A percentile compares a stretch with the other conserved stretches of the same genome.
These are phyloP conservation scores for Nemania serpens DNA, from an alignment of 2,329 filamentous ascomycete genomes.

Conservation along the genomic window DNA sequence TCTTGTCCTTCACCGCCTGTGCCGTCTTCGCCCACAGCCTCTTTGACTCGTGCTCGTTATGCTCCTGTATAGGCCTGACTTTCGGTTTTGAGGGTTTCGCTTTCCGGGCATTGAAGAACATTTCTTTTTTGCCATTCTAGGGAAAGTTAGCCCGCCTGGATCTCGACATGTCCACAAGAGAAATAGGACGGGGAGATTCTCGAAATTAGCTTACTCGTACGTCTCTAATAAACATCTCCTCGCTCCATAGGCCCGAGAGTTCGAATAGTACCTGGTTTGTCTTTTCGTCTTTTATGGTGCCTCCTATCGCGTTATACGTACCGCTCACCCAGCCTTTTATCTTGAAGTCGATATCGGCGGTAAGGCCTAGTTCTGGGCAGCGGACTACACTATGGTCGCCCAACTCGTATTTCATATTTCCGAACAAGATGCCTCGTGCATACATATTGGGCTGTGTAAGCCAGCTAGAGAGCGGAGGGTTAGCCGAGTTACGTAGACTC, in stretches of 20 bases:
- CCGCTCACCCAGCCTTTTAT: slow-evolving; percentile 97
- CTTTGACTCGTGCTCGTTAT: slow-evolving; percentile 89
- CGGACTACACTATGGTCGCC: slow-evolving; percentile 93
- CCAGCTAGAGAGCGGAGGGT: slow-evolving; percentile 62
- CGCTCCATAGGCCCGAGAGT: slow-evolving; percentile 89
- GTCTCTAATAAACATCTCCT: slow-evolving; percentile 92
- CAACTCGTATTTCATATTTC: slow-evolving; percentile 99
- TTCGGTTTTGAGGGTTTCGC: slow-evolving; percentile 76
- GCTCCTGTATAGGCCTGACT: slow-evolving; percentile 79
- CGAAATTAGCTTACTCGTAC: slow-evolving; percentile 63
- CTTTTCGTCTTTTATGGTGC: slow-evolving; percentile 84
- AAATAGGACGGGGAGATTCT: too few species aligned
- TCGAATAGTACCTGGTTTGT: slow-evolving; percentile 90
- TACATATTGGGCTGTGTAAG: slow-evolving; percentile 99
- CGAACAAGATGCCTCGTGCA: slow-evolving; percentile 92
- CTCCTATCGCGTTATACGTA: slow-evolving; percentile 94
- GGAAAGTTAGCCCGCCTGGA: slow-evolving; percentile 22
- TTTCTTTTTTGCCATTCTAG: slow-evolving; percentile 84
- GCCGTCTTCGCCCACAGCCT: slow-evolving; percentile 83
- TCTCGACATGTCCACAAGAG: not conserved
- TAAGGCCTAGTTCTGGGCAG: slow-evolving; percentile 84
- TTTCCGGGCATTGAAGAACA: slow-evolving; percentile 84
- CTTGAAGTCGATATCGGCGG: slow-evolving; percentile 96
- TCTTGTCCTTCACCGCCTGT: slow-evolving; percentile 78
- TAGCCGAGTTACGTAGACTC: not conserved